phyloP scores from a whole-genome alignment of 1,139 yeast genomes.

The Kluyveromyces sp. region DNA sequence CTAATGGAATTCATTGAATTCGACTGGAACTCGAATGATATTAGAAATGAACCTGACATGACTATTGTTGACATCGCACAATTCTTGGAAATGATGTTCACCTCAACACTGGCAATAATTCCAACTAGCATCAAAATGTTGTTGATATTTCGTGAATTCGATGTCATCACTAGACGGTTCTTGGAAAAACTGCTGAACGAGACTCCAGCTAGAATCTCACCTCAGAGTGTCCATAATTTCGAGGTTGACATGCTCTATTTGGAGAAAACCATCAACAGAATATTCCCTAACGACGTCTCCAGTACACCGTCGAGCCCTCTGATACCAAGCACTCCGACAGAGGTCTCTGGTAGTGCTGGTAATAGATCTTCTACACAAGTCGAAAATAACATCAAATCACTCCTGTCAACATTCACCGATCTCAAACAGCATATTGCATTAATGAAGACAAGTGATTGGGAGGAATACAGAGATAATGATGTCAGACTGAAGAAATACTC shows the following conservation, averaged over 20 bases:
- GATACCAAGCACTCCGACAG: conserved; percentile 20
- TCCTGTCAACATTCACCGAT: conserved; percentile 50
- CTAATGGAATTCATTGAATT: conserved; percentile 81
- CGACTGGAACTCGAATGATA: conserved; percentile 59
- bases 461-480: conserved; percentile 47
- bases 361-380: conserved; percentile 26
- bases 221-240: conserved; percentile 51
- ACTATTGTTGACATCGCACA: conserved; percentile 82
- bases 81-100: conserved; percentile 77
- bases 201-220: conserved; percentile 36
- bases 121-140: conserved; percentile 74
- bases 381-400: conserved; percentile 33
- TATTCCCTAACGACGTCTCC: conserved; percentile 34
- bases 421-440: conserved; percentile 58
- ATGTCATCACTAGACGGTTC: conserved; percentile 70
- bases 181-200: conserved; percentile 52
- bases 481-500: conserved; percentile 54
- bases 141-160: conserved; percentile 79
- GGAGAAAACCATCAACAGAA: conserved; percentile 43
- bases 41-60: conserved; percentile 59
- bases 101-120: conserved; percentile 76
- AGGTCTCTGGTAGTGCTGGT: conserved; percentile 16
- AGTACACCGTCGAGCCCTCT: conserved; percentile 30
- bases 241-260: conserved; percentile 55
- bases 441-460: conserved; percentile 43